Base-by-base conservation (phyloP, 176 grass and related monocot genomes). In the Hordeum vulgare region DNA sequence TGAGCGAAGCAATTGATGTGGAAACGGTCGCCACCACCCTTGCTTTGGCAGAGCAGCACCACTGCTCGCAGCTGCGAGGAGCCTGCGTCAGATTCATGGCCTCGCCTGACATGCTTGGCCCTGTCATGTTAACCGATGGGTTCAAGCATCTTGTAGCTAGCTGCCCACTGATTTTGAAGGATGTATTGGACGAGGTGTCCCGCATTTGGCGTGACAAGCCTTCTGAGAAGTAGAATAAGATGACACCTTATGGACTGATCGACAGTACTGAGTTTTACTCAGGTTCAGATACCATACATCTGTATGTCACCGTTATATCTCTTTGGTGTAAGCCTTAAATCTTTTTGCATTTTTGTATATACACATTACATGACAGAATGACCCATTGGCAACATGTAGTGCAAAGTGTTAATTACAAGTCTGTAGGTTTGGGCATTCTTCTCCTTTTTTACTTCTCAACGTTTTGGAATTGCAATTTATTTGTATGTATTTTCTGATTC, bases 1-100 rank as follows among this genome's bases (percentile, higher is more conserved):
- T 91, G 21, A 71, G 89, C 2, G 68, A 87, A 3, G 29, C 61
- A 34, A 76, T 91, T 15, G 81, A 76, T 63, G 89, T 83, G 8
- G 68, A 75, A 3, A 87, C 89, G 3, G 85, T 91, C 17, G 61
- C 81, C 9, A 87, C 75, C 17, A 84, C 75, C 7, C 71, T 91
- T 0, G 89, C 63, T 9, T 84, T 91, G 20, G 85, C 89, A 45
- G 85, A 84, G 36, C 89, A 87, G 36, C 89, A 87, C 69, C 14
- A 84, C 15, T 87, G 85, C 24, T 20, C 15, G 2, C 76, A 81
- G 61, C 81, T 87, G 24, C 42, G 58, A 36, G 37, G 36, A 26
- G 81, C 81, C 39, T 91, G 85, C 85, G 66, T 81, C 37, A 68
- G 64, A 29, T 83, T 84, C 69, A 86, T 80, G 59, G 84, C 84